phyloP scores from a whole-genome alignment of 257 asterid genomes.

The Primulina tabacum region DNA sequence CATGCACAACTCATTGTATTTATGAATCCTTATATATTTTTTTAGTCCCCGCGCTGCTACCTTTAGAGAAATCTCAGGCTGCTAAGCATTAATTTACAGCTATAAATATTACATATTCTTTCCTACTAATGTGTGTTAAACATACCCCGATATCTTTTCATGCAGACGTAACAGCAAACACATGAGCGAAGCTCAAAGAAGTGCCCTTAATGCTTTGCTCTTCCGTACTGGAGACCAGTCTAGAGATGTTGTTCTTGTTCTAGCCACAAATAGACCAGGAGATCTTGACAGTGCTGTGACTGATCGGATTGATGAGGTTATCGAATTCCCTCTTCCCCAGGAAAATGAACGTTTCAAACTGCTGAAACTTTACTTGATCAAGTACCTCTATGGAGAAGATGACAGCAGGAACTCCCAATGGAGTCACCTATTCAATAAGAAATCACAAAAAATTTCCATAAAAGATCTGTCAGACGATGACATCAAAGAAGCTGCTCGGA shows the following conservation, averaged over 20 bases:
- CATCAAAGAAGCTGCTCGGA: constrained; percentile 63
- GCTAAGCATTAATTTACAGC: not conserved
- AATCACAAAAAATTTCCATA: constrained; percentile 54
- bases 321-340: constrained; percentile 89
- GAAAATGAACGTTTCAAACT: constrained; percentile 88
- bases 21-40: not conserved
- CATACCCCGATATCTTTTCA: constrained; percentile 10
- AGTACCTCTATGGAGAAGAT: constrained; percentile 64
- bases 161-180: constrained; percentile 85
- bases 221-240: constrained; percentile 98
- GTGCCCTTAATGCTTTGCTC: constrained; percentile 87
- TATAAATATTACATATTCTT: not conserved
- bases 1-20: not conserved
- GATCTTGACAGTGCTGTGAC: constrained; percentile 92
- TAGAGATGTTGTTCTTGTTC: constrained; percentile 88
- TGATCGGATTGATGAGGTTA: constrained; percentile 92
- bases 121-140: not conserved
- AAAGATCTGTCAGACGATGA: constrained; percentile 64
- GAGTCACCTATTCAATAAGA: constrained; percentile 53
- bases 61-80: not conserved
- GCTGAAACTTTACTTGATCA: constrained; percentile 75
- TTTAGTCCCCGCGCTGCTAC: not conserved
- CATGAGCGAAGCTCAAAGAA: constrained; percentile 97
- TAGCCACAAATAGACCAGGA: constrained; percentile 93
- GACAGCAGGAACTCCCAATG: constrained; percentile 40